Base-by-base conservation (phyloP, 1,284 basidiomycete species). In the Puccinia novopanici region DNA sequence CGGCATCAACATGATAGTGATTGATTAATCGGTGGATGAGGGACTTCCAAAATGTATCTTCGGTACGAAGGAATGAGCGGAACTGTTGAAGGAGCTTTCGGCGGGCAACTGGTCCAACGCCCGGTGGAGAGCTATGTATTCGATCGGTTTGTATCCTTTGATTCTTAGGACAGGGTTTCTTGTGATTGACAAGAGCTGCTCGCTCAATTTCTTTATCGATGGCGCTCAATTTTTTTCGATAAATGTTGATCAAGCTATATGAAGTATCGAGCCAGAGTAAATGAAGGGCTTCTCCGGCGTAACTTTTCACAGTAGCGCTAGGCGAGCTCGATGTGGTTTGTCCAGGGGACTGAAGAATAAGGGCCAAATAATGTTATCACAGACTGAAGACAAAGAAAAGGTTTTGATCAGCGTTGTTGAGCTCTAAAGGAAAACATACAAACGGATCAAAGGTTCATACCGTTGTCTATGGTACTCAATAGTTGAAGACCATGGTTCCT, bases 221-320 rank as follows among this genome's bases (percentile, higher is more conserved):
- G 0, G 87, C 85, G 72, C 90, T 86, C 82, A 96, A 89, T 65
- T 89, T 89, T 81, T 91, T 89, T 84, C 95, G 94, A 88, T 94
- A 96, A 48, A 89, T 88, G 37, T 91, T 87, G 83, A 98, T 97
- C 86, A 95, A 90, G 54, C 90, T 88, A 87, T 98, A 93, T 27
- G 93, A 93, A 0, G 94, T 96, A 84, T 93, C 91, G 89, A 94
- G 92, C 94, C 95, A 97, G 13, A 97, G 88, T 79, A 91, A 90
- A 65, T 95, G 93, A 61, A 91, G 90, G 86, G 92, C 91, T 37
- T 84, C 81, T 65, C 79, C 75, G 17, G 79, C 22, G 15, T 73
- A 78, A 37, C 73, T 1, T 12, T 61, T 52, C 42, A 40, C 40
- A 70, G 72, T 52, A 57, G 37, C 42, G 2, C 52, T 40, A 42